Evolutionary conservation across 768 basidiomycete species (phyloP).

Genomic region (Fibroporia radiculosa): DNA sequence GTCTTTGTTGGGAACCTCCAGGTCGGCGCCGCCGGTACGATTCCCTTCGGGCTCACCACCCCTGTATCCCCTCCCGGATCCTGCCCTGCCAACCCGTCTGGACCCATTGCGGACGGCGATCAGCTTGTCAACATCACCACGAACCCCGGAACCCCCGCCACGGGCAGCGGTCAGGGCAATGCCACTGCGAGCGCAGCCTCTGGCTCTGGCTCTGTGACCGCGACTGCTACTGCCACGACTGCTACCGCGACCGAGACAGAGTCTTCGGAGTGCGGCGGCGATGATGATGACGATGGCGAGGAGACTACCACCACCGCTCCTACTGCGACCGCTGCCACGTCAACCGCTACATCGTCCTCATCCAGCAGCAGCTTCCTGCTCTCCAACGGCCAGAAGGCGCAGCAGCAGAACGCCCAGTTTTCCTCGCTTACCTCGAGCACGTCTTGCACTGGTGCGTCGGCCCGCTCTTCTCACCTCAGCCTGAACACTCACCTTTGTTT

Average conservation of each 20-base stretch:
- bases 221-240: constrained; percentile 5
- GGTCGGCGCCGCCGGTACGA: constrained; percentile 40
- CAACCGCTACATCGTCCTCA: constrained; percentile 9
- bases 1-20: constrained; percentile 37
- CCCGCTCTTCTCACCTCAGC: not conserved
- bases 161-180: constrained; percentile 5
- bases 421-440: constrained; percentile 18
- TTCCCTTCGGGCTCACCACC: constrained; percentile 39
- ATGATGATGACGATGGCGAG: constrained; percentile 1
- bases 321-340: constrained; percentile 3
- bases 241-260: constrained; percentile 4
- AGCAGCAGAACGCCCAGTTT: constrained; percentile 26
- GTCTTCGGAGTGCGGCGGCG: constrained; percentile 3
- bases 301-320: constrained; percentile 7
- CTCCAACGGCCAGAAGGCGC: constrained; percentile 26
- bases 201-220: constrained; percentile 10
- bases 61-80: constrained; percentile 39
- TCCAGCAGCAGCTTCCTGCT: constrained; percentile 15
- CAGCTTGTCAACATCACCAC: constrained; percentile 25
- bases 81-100: constrained; percentile 40
- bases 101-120: constrained; percentile 41
- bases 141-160: constrained; percentile 13
- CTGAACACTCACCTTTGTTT: not conserved
- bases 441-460: constrained; percentile 19
- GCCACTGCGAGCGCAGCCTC: constrained; percentile 5